A percentile compares a stretch with the other conserved stretches of the same genome.
These are phyloP conservation scores for Stereum hirsutum DNA, from an alignment of 1,284 basidiomycete genomes.

Conservation along the genomic window DNA sequence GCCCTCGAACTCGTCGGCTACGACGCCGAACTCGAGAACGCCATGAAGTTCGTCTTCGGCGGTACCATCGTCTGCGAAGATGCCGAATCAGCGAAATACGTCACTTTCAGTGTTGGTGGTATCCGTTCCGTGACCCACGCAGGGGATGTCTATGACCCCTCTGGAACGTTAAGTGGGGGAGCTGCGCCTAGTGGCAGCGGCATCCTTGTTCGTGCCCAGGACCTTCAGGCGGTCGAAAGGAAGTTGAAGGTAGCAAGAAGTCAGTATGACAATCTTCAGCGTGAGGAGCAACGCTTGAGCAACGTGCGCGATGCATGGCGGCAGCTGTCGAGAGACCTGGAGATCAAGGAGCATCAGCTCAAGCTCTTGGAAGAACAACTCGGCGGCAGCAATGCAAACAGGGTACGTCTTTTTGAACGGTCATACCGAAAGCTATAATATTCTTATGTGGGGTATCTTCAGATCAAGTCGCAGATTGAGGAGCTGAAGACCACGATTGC, in stretches of 20 bases:
- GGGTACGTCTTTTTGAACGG: constrained; percentile 41
- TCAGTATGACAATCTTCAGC: constrained; percentile 47
- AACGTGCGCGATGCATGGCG: constrained; percentile 47
- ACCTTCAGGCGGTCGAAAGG: constrained; percentile 55
- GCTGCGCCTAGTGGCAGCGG: constrained; percentile 75
- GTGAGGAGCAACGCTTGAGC: constrained; percentile 44
- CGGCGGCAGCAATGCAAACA: constrained; percentile 81
- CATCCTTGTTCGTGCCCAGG: constrained; percentile 80
- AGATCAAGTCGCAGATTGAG: constrained; percentile 82
- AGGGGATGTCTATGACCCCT: constrained; percentile 96
- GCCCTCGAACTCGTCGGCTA: constrained; percentile 88
- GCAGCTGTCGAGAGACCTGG: constrained; percentile 61
- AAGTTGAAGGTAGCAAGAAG: constrained; percentile 45
- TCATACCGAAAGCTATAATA: constrained; percentile 1
- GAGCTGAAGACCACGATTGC: constrained; percentile 58
- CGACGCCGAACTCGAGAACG: constrained; percentile 76
- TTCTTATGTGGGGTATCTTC: not conserved
- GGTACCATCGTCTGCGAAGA: constrained; percentile 91
- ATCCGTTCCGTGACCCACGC: constrained; percentile 88
- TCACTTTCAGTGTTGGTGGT: constrained; percentile 74
- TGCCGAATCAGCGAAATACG: constrained; percentile 79
- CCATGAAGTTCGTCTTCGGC: constrained; percentile 93
- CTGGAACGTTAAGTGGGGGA: constrained; percentile 90
- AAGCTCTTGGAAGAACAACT: constrained; percentile 80
- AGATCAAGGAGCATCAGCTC: constrained; percentile 87